Evolutionary conservation across 306 rosid genomes (phyloP), one percentile per base, ranked within the genome.

Genomic region (Lathyrus aphaca): DNA sequence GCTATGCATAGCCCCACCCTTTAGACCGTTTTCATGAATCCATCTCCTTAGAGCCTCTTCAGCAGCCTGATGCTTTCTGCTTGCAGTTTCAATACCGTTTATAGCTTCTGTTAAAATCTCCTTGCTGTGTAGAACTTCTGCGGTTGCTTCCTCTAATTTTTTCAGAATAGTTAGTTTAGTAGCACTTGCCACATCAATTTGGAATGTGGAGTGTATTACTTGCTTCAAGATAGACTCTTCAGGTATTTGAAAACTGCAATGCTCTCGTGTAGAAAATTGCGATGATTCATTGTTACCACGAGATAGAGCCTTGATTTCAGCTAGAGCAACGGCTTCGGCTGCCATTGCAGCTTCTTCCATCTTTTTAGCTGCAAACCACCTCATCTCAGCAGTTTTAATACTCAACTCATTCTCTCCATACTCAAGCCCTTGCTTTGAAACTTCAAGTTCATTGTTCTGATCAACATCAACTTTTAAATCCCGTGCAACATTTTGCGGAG

Each of bases 281-380:
- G 84, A 42, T 39, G 85, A 65, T 64, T 65, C 64, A 68, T 84
- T 35, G 39, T 35, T 85, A 23, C 59, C 44, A 65, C 75, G 7
- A 6, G 89, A 82, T 53, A 94, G 79, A 60, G 89, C 95, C 72
- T 80, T 78, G 69, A 94, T 84, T 82, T 94, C 99, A 5, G 96
- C 95, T 37, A 91, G 86, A 67, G 99, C 99, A 70, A 91, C 87
- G 5, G 92, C 97, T 82, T 94, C 99, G 18, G 96, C 97, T 12
- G 97, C 96, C 82, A 63, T 86, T 12, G 99, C 97, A 2, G 99
- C 99, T 80, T 94, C 97, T 64, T 91, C 97, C 99, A 94, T 94
- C 87, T 88, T 94, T 72, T 89, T 91, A 23, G 99, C 99, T 1
- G 99, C 97, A 57, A 88, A 61, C 95, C 75, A 87, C 79, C 92